Evolutionary conservation across 2,329 filamentous ascomycete genomes (phyloP).

Genomic region (Fusarium tupiense): DNA sequence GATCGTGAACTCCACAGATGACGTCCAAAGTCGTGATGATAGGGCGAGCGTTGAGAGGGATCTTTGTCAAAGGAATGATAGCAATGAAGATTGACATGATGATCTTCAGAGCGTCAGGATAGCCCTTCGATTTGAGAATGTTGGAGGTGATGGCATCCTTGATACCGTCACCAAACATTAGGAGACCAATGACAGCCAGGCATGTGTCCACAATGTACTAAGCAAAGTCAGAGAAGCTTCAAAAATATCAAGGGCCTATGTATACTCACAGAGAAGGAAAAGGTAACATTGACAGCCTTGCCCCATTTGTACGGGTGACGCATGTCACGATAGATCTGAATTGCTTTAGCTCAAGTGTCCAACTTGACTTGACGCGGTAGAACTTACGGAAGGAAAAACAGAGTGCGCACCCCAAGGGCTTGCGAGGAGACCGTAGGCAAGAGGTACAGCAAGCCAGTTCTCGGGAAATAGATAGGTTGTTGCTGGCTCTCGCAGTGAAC

Average conservation of each 20-base stretch:
- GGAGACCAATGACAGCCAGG: slow-evolving; percentile 83
- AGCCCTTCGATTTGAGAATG: slow-evolving; percentile 78
- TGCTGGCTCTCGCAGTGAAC: slow-evolving; percentile 84
- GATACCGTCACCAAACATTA: slow-evolving; percentile 96
- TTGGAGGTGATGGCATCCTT: slow-evolving; percentile 91
- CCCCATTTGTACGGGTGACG: slow-evolving; percentile 82
- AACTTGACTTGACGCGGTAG: not conserved
- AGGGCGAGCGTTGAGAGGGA: slow-evolving; percentile 89
- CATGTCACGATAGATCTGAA: slow-evolving; percentile 70
- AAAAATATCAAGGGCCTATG: not conserved
- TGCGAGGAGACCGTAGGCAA: slow-evolving; percentile 92
- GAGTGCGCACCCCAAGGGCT: slow-evolving; percentile 73
- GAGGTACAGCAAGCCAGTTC: slow-evolving; percentile 86
- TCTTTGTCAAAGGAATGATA: slow-evolving; percentile 94
- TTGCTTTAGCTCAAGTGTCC: not conserved
- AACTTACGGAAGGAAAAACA: slow-evolving; percentile 79
- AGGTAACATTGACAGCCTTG: slow-evolving; percentile 80
- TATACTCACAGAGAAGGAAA: slow-evolving; percentile 78
- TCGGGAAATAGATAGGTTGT: slow-evolving; percentile 82
- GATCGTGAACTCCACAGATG: slow-evolving; percentile 74
- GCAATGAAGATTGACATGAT: slow-evolving; percentile 87
- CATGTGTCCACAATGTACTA: slow-evolving; percentile 82
- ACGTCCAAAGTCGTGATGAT: slow-evolving; percentile 88
- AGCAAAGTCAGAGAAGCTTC: not conserved
- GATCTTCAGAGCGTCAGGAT: slow-evolving; percentile 77